These are phyloP conservation scores for Lasiodiplodia hormozganensis DNA, from an alignment of 2,329 filamentous ascomycete species.

Conservation along the genomic window DNA sequence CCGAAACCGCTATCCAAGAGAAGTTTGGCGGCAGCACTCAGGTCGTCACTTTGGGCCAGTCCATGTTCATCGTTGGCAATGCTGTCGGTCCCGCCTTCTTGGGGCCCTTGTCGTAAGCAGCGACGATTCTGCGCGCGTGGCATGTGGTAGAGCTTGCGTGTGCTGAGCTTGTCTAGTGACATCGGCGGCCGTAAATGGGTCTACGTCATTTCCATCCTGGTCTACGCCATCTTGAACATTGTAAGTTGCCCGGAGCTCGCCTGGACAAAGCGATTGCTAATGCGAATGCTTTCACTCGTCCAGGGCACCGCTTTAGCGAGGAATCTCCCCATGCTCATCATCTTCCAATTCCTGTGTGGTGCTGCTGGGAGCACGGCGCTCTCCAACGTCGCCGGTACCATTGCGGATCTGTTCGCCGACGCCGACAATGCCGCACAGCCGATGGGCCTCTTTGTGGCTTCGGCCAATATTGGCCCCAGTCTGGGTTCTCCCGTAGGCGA, in stretches of 20 bases:
- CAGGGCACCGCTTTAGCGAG: slow-evolving; percentile 25
- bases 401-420: slow-evolving; percentile 30
- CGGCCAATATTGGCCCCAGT: slow-evolving; percentile 27
- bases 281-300: neutral
- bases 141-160: slow-evolving; percentile 10
- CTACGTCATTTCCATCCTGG: slow-evolving; percentile 27
- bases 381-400: slow-evolving; percentile 29
- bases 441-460: slow-evolving; percentile 30
- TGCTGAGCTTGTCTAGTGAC: slow-evolving; percentile 28
- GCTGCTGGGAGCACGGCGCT: slow-evolving; percentile 29
- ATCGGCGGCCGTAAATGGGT: slow-evolving; percentile 31
- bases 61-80: slow-evolving; percentile 30
- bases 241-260: slow-evolving; percentile 10
- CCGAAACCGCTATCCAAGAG: slow-evolving; percentile 27
- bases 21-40: slow-evolving; percentile 28
- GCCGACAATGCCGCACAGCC: slow-evolving; percentile 30
- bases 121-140: neutral
- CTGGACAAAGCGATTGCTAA: slow-evolving; percentile 5
- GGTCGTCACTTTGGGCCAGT: slow-evolving; percentile 27
- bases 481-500: slow-evolving; percentile 29
- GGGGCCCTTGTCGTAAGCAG: slow-evolving; percentile 30
- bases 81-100: slow-evolving; percentile 28
- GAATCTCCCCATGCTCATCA: slow-evolving; percentile 30
- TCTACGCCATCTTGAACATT: slow-evolving; percentile 29
- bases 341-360: slow-evolving; percentile 30